Conservation (phyloP, 2,329 filamentous ascomycete genomes). For the Laburnicola sp. region DNA sequence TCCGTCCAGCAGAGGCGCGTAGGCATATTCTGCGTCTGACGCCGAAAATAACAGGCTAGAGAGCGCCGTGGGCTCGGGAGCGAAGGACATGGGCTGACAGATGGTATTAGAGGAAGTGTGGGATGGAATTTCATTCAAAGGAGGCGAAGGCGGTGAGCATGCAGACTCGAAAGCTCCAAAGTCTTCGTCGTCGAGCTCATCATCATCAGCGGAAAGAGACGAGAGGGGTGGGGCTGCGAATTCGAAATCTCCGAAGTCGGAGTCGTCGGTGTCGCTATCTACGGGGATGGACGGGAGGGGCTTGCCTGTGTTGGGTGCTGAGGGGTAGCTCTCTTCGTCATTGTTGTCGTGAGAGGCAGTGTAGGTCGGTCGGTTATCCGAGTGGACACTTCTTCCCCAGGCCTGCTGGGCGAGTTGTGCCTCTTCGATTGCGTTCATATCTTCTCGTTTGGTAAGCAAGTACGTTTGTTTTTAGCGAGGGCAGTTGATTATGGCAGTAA, state of each 20-base stretch:
- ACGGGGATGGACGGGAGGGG: background rate
- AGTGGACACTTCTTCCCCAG: background rate
- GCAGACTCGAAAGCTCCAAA: constrained; percentile 13
- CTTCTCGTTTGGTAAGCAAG: background rate
- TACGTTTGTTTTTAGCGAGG: background rate
- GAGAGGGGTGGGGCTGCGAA: background rate
- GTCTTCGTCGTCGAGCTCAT: constrained; percentile 10
- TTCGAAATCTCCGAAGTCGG: background rate
- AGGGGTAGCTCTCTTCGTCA: too few species aligned
- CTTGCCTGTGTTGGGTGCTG: too few species aligned
- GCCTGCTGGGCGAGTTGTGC: background rate
- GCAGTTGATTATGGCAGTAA: too few species aligned
- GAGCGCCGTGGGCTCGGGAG: background rate
- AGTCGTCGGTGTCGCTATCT: background rate
- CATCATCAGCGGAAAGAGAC: background rate
- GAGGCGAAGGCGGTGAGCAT: background rate
- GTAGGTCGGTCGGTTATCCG: too few species aligned
- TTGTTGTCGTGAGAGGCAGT: too few species aligned
- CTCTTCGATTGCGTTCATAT: background rate
- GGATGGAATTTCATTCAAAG: background rate
- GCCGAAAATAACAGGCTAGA: too few species aligned
- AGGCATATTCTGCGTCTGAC: too few species aligned
- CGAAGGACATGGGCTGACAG: constrained; percentile 7
- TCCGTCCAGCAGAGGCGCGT: too few species aligned
- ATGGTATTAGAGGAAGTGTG: background rate